phyloP scores from a whole-genome alignment of 257 asterid genomes.

The Forsythia viridissima region DNA sequence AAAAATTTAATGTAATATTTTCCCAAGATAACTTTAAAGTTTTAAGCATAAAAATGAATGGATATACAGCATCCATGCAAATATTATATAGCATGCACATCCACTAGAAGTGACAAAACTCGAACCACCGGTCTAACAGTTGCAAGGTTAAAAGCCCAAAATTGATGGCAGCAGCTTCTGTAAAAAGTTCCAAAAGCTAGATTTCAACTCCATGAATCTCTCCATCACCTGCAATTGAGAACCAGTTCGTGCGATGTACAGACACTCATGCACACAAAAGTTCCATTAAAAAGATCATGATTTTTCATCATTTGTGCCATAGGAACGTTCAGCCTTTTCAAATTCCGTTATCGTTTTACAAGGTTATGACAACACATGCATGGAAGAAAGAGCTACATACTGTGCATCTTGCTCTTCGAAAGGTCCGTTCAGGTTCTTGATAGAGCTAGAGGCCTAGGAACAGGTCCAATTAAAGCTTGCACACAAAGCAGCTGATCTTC shows the following conservation, averaged over 20 bases:
- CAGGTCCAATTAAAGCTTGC: not conserved
- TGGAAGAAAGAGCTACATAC: not conserved
- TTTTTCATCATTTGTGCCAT: not conserved
- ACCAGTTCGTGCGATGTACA: not conserved
- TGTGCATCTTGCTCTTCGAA: not conserved
- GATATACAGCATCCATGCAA: slow-evolving; percentile 9
- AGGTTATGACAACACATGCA: not conserved
- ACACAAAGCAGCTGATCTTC: not conserved
- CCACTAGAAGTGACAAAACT: not conserved
- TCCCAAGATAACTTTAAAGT: not conserved
- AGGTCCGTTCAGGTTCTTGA: not conserved
- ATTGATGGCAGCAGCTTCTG: not conserved
- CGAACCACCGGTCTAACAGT: not conserved
- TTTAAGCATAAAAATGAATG: not conserved
- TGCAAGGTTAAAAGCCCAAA: not conserved
- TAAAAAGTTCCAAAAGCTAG: not conserved
- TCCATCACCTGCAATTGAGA: not conserved
- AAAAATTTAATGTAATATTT: not conserved
- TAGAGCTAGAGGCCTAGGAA: not conserved
- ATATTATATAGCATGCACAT: slow-evolving; percentile 12
- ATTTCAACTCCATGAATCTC: not conserved
- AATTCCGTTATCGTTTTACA: not conserved
- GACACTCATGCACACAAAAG: not conserved
- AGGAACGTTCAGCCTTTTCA: not conserved
- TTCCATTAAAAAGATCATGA: not conserved